These are phyloP conservation scores for Kuraishia ogatae DNA, from an alignment of 805 yeast genomes.

Conservation along the genomic window DNA sequence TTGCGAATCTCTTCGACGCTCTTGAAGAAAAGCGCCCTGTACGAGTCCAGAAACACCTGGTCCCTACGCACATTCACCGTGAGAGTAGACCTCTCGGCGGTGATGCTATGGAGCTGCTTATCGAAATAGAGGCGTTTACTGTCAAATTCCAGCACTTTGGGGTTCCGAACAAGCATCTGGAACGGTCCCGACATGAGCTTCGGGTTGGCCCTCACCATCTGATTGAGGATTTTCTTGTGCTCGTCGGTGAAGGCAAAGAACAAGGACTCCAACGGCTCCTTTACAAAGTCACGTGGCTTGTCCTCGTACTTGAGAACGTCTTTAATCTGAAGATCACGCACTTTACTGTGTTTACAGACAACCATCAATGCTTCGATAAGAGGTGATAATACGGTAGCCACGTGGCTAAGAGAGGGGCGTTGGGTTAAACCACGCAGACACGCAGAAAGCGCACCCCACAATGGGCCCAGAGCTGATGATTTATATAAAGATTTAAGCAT, in stretches of 20 bases:
- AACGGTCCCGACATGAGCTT: constrained; percentile 95
- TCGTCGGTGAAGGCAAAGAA: constrained; percentile 84
- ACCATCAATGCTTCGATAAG: constrained; percentile 90
- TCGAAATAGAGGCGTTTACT: constrained; percentile 84
- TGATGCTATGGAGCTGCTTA: constrained; percentile 52
- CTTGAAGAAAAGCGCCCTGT: constrained; percentile 73
- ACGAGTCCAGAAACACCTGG: constrained; percentile 87
- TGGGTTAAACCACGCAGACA: constrained; percentile 58
- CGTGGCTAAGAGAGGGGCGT: constrained; percentile 43
- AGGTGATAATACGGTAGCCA: constrained; percentile 78
- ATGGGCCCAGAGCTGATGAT: constrained; percentile 57
- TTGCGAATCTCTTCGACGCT: constrained; percentile 63
- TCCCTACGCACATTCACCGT: constrained; percentile 72
- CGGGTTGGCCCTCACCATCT: constrained; percentile 86
- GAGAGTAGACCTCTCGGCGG: constrained; percentile 37
- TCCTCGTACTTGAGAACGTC: constrained; percentile 56
- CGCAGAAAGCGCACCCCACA: constrained; percentile 82
- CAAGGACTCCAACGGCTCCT: constrained; percentile 67
- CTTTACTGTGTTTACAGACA: constrained; percentile 82
- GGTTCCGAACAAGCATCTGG: constrained; percentile 78
- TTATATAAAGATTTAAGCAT: constrained; percentile 55
- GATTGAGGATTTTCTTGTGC: constrained; percentile 80
- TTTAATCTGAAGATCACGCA: constrained; percentile 44
- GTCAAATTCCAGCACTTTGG: constrained; percentile 87
- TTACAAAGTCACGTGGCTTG: constrained; percentile 54